These are phyloP conservation scores for Phylloporus arenicola DNA, from an alignment of 768 basidiomycete species.

Conservation along the genomic window DNA sequence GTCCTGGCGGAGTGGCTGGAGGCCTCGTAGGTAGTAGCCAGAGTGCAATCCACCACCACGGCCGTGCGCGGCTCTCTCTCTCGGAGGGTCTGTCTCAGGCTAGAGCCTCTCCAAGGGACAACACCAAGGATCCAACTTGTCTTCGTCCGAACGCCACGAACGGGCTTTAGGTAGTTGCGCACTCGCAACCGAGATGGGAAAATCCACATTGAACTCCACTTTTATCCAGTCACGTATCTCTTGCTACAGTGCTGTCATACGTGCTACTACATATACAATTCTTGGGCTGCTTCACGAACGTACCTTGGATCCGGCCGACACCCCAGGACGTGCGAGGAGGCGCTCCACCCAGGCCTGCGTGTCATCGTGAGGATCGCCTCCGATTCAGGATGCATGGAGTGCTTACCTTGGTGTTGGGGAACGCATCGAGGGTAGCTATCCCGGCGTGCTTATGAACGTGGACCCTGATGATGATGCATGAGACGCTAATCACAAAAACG, in stretches of 20 bases:
- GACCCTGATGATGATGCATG: slow-evolving; percentile 42
- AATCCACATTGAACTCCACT: too few relatives aligned
- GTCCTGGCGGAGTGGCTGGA: too few relatives aligned
- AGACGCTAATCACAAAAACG: background rate
- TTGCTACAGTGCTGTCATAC: background rate
- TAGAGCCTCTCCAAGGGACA: too few relatives aligned
- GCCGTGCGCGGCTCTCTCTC: too few relatives aligned
- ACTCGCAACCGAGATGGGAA: too few relatives aligned
- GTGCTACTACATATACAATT: too few relatives aligned
- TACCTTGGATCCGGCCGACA: slow-evolving; percentile 20
- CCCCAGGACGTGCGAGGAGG: slow-evolving; percentile 17
- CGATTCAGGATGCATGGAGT: background rate
- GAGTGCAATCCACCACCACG: too few relatives aligned
- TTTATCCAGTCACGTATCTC: background rate
- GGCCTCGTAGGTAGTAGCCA: too few relatives aligned
- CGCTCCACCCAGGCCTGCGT: slow-evolving; percentile 30
- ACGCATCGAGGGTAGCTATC: slow-evolving; percentile 54
- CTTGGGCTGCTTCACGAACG: slow-evolving; percentile 1
- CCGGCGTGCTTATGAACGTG: slow-evolving; percentile 42
- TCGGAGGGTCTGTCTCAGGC: too few relatives aligned
- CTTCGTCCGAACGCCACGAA: too few relatives aligned
- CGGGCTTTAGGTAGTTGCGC: too few relatives aligned
- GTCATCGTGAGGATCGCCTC: background rate
- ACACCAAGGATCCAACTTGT: too few relatives aligned
- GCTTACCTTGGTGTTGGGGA: slow-evolving; percentile 55